Conservation (phyloP, 2,329 filamentous ascomycete genomes). For the Ascochyta fabae region DNA sequence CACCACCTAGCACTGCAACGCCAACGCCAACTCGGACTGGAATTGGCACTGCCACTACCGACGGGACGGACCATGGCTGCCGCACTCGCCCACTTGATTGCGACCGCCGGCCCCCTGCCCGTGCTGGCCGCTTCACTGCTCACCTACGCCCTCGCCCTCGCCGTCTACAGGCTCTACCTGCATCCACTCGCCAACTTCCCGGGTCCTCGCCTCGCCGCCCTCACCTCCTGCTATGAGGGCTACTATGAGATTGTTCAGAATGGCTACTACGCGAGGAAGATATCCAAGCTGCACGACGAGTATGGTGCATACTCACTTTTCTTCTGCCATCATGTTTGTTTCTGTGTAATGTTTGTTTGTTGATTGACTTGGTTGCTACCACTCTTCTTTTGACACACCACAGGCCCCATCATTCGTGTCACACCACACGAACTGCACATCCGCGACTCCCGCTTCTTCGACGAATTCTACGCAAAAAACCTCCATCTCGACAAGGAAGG, state of each 20-base stretch:
- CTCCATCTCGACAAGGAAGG: conserved; percentile 43
- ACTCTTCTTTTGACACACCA: background rate
- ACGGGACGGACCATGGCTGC: conserved; percentile 10
- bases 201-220: conserved; percentile 48
- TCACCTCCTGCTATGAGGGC: conserved; percentile 44
- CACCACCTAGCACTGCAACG: background rate
- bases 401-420: conserved; percentile 53
- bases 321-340: background rate
- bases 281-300: conserved; percentile 39
- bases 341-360: background rate
- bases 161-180: conserved; percentile 51
- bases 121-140: conserved; percentile 18
- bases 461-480: conserved; percentile 43
- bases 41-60: background rate
- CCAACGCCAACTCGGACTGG: too few species aligned
- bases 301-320: conserved; percentile 32
- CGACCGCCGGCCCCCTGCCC: conserved; percentile 15
- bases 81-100: conserved; percentile 6
- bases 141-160: conserved; percentile 28
- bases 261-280: conserved; percentile 42
- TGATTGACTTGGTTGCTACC: background rate
- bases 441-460: conserved; percentile 50
- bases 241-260: conserved; percentile 43
- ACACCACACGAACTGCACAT: conserved; percentile 54
- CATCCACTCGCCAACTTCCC: conserved; percentile 55